Evolutionary conservation across 768 basidiomycete species (phyloP), one percentile per base, ranked within the genome.

Genomic region (Obba rivulosa): DNA sequence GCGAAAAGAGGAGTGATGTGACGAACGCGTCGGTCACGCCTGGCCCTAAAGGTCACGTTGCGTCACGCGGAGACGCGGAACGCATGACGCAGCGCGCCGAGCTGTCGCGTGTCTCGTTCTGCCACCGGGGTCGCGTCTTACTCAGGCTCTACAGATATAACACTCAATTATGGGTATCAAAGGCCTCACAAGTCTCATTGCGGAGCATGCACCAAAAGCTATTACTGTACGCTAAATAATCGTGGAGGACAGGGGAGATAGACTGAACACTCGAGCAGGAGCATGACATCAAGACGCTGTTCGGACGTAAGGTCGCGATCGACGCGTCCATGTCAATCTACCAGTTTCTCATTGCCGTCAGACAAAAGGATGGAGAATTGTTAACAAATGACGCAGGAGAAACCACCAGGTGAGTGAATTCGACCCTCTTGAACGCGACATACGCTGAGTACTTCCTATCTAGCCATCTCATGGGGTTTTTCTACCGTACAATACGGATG

Each of bases 251-350:
- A 31, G 28, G 13, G 28, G 28, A 31, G 5, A 13, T 13, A 5
- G 13, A 31, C 47, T 46, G 34, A 50, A 45, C 40, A 22, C 43
- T 18, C 34, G 21, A 16, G 50, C 63, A 85, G 66, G 92, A 94
- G 57, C 91, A 94, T 63, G 91, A 95, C 34, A 97, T 97, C 48
- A 95, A 96, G 71, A 93, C 91, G 21, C 83, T 99, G 38, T 98
- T 99, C 57, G 95, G 96, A 1, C 84, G 96, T 58, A 98, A 97
- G 73, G 93, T 98, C 56, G 95, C 95, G 50, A 92, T 99, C 56
- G 96, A 99, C 75, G 96, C 96, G 63, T 93, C 90, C 51, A 92
- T 93, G 90, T 89, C 85, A 2, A 93, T 94, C 44, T 95, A 93
- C 75, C 92, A 95, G 63, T 99, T 99, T 68, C 81, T 99, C 50